Base-by-base conservation (phyloP, 2,329 filamentous ascomycete genomes). In the Lithohypha guttulata region DNA sequence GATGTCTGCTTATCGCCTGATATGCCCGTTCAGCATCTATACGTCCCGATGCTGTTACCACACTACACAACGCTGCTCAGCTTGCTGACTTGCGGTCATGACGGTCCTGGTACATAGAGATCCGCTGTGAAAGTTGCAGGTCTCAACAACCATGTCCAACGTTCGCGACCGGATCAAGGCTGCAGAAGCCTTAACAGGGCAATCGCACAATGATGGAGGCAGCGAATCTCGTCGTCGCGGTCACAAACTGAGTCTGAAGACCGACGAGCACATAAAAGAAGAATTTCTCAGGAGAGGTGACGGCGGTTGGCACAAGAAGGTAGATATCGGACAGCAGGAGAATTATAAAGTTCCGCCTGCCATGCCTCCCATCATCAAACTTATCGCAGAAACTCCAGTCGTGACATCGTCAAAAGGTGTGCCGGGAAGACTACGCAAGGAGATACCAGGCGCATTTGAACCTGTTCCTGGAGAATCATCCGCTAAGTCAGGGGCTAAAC, bases 231-330 rank as follows among this genome's bases (percentile, higher is more conserved):
- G 17, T 25, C 22, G 26, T n/a, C 34, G 22, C 11, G 34, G 34
- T 11, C 17, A 20, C 14, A 37, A 37, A 15, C 17, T 37, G 8
- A 20, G 18, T 7, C 15, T 37, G 3, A 37, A 37, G 23, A 28
- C 25, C 7, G 23, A 37, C 14, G 34, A 29, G 21, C 25, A 29
- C 21, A 28, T 37, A 23, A 37, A 37, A 29, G 34, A 37, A 20
- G 34, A 37, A 26, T 28, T 37, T 20, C 26, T 37, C 7, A 28
- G 25, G 18, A 14, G 34, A 28, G 34, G 34, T 7, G 34, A 37
- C 21, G 34, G 34, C 15, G 23, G 34, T 19, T 37, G 34, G 34
- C 15, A 19, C 15, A 37, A 37, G 22, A 37, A 37, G 6, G 23
- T 37, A 9, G 19, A 37, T 17, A 37, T 37, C 14, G 34, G 34